Evolutionary conservation across 2,329 filamentous ascomycete species (phyloP), one percentile per base, ranked within the genome.

Genomic region (Fusarium stilboides): DNA sequence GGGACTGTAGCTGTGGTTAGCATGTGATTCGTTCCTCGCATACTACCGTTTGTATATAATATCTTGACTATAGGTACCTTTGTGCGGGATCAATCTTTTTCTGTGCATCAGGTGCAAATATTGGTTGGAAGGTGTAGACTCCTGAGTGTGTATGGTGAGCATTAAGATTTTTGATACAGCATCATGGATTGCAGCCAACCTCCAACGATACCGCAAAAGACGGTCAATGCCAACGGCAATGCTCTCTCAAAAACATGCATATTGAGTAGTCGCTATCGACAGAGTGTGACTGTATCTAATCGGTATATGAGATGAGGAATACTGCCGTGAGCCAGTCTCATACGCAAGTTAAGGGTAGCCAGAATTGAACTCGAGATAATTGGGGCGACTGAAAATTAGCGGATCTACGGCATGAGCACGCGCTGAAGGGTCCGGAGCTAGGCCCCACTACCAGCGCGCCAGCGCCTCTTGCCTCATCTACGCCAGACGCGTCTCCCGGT

Each of bases 91-190:
- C 49, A 20, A 57, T 40, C 15, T 62, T 65, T 12, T 63, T 54
- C 6, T 62, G 31, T 17, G 57, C 67, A 42, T 75, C 63, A 9
- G 73, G 72, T 3, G 74, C 75, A 53, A 81, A 69, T 26, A 77
- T 70, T 22, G 79, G 79, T 37, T 78, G 74, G 46, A 81, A 81
- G 3, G 79, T 81, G 62, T 81, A 81, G 28, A 75, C 75, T 40
- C 79, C 79, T 81, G 53, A 8, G 6, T 5, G n/a, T 22, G 8
- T 14, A 34, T 22, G 33, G 47, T 74, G 40, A 66, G 62, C 28
- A 43, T 61, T 20, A 26, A 20, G 19, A 45, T 6, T 47, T 31
- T 26, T 10, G 26, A 47, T 28, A 24, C 12, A 24, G 13, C 15
- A n/a, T 31, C 28, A 19, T 20, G 24, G 36, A 7, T 40, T 19